A percentile compares a stretch with the other conserved stretches of the same genome.
Evolutionary conservation across 306 rosid genomes (phyloP).

Genomic region (Gastrolobium bilobum): DNA sequence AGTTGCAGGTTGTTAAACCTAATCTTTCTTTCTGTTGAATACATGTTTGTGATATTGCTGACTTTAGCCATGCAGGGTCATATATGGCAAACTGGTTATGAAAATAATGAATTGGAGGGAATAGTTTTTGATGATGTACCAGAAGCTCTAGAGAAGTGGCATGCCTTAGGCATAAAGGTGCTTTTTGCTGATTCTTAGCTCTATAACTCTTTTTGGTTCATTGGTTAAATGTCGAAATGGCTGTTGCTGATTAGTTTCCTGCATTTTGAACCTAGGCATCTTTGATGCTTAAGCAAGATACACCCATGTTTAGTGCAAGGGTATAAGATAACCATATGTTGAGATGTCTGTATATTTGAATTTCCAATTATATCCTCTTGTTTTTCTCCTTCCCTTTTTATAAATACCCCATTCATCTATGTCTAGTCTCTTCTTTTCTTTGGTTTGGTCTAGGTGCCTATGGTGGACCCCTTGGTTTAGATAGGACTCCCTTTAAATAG

Average conservation of each 20-base stretch:
- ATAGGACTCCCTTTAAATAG: constrained; percentile 26
- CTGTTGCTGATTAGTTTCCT: constrained; percentile 14
- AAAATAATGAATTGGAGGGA: constrained; percentile 86
- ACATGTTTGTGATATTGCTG: constrained; percentile 43
- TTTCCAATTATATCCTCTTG: constrained; percentile 33
- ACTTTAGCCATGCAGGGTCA: constrained; percentile 78
- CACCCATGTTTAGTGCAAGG: constrained; percentile 33
- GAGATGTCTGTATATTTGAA: constrained; percentile 24
- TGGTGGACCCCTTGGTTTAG: constrained; percentile 30
- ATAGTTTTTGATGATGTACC: constrained; percentile 91
- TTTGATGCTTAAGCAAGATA: constrained; percentile 40
- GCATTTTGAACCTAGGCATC: constrained; percentile 35
- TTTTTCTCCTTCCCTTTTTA: constrained; percentile 10
- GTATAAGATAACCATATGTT: constrained; percentile 37
- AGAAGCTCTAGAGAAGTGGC: constrained; percentile 89
- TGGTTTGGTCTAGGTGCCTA: constrained; percentile 41
- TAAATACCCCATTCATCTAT: constrained; percentile 20
- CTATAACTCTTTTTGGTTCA: constrained; percentile 24
- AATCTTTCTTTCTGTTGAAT: constrained; percentile 25
- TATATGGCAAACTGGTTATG: constrained; percentile 92
- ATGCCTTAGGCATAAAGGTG: constrained; percentile 84
- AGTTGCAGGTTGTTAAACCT: constrained; percentile 80
- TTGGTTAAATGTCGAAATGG: constrained; percentile 24
- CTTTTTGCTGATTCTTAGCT: constrained; percentile 37
- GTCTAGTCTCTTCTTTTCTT: constrained; percentile 39